Percentiles rank a stretch among this genome's conserved stretches.
Evolutionary conservation across 1,139 yeast species (phyloP).

Genomic region (Yarrowia galli): DNA sequence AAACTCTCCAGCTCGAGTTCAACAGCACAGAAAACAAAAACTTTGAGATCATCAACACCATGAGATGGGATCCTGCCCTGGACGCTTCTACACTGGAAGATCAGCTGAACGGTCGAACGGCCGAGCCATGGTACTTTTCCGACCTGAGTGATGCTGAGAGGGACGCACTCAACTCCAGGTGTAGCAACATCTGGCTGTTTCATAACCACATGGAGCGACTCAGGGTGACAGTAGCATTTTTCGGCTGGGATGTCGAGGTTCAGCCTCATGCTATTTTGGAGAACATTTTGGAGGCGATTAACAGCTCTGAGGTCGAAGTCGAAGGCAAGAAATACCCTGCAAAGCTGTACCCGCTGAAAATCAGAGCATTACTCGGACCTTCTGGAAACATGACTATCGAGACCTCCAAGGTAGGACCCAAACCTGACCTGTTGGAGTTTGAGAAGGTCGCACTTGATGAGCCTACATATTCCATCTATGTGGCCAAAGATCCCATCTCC

Average conservation of each 20-base stretch:
- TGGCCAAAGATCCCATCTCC: neutral
- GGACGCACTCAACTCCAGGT: neutral
- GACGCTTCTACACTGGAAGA: neutral
- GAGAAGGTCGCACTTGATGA: neutral
- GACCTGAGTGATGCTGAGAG: neutral
- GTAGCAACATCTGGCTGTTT: slow-evolving; percentile 19
- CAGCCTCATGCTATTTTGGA: slow-evolving; percentile 9
- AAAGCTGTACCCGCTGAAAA: slow-evolving; percentile 6
- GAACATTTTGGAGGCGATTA: slow-evolving; percentile 1
- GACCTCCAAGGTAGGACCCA: slow-evolving; percentile 9
- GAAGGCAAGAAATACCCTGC: slow-evolving; percentile 12
- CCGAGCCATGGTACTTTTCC: slow-evolving; percentile 11
- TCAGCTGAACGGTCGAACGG: slow-evolving; percentile 4
- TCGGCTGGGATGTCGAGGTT: slow-evolving; percentile 29
- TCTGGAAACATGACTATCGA: slow-evolving; percentile 14
- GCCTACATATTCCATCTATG: slow-evolving; percentile 1
- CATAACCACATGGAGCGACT: slow-evolving; percentile 35
- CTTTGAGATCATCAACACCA: slow-evolving; percentile 37
- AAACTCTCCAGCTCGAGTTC: slow-evolving; percentile 13
- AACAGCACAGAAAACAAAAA: slow-evolving; percentile 9
- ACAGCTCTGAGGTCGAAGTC: neutral
- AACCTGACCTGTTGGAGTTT: slow-evolving; percentile 13
- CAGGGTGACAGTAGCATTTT: neutral
- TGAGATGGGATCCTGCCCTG: slow-evolving; percentile 27
- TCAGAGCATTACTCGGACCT: neutral